phyloP scores from a whole-genome alignment of 805 yeast species.

The Pachysolen tannophilus region DNA sequence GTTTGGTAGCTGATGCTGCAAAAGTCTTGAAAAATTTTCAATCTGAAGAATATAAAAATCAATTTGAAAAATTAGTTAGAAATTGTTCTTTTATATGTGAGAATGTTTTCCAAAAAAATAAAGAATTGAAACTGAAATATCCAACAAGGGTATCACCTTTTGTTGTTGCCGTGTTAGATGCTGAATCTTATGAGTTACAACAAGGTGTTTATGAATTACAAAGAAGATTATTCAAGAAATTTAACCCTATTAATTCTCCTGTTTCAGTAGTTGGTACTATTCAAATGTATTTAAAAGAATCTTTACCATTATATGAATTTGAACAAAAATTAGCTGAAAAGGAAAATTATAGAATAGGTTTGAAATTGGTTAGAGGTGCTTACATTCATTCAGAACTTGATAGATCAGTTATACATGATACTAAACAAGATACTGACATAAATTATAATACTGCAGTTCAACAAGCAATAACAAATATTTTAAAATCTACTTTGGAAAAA shows the following conservation, averaged over 20 bases:
- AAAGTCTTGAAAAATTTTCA: slow-evolving; percentile 58
- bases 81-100: slow-evolving; percentile 61
- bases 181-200: slow-evolving; percentile 84
- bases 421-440: slow-evolving; percentile 74
- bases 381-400: slow-evolving; percentile 84
- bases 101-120: slow-evolving; percentile 46
- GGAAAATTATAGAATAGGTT: slow-evolving; percentile 63
- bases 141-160: slow-evolving; percentile 68
- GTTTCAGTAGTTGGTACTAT: slow-evolving; percentile 81
- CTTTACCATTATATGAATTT: slow-evolving; percentile 47
- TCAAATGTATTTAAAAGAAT: slow-evolving; percentile 82
- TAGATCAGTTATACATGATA: slow-evolving; percentile 62
- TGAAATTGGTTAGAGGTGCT: slow-evolving; percentile 93
- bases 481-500: slow-evolving; percentile 25
- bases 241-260: slow-evolving; percentile 51
- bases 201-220: slow-evolving; percentile 88
- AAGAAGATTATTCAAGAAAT: slow-evolving; percentile 66
- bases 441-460: slow-evolving; percentile 68
- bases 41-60: slow-evolving; percentile 35
- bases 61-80: slow-evolving; percentile 52
- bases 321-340: slow-evolving; percentile 61
- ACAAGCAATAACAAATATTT: slow-evolving; percentile 51
- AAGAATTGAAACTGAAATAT: slow-evolving; percentile 35
- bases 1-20: slow-evolving; percentile 72
- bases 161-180: slow-evolving; percentile 77